These are phyloP conservation scores for Arachis stenosperma DNA, from an alignment of 306 rosid genomes.

Conservation along the genomic window DNA sequence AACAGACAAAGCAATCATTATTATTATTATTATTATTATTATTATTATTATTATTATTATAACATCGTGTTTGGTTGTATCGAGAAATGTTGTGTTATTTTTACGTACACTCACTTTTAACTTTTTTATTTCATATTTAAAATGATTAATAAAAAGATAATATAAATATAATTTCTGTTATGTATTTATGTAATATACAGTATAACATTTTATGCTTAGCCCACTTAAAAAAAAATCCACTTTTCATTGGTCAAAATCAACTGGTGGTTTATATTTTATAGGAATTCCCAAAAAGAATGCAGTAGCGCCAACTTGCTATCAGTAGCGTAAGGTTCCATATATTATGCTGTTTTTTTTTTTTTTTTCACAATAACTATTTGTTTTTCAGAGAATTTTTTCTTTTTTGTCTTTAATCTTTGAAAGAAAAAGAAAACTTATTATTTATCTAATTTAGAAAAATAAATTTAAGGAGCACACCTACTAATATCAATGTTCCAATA, in stretches of 20 bases:
- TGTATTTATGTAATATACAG: no score
- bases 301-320: background rate
- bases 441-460: background rate
- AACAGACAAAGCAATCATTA: no score
- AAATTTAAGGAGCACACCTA: background rate
- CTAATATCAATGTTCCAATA: background rate
- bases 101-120: no score
- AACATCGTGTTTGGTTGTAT: no score
- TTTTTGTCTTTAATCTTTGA: background rate
- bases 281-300: background rate
- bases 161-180: no score
- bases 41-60: no score
- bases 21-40: no score
- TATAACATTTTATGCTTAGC: background rate
- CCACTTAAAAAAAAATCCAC: background rate
- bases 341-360: background rate
- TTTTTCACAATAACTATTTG: no score
- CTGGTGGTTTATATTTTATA: background rate
- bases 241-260: slow-evolving; percentile 25
- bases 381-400: background rate
- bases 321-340: no score
- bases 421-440: background rate
- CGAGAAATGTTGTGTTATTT: no score
- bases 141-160: no score
- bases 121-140: no score